Evolutionary conservation across 192 early-diverging fungal genomes (phyloP), one percentile per base, ranked within the genome.

Genomic region (Coemansia sp.): DNA sequence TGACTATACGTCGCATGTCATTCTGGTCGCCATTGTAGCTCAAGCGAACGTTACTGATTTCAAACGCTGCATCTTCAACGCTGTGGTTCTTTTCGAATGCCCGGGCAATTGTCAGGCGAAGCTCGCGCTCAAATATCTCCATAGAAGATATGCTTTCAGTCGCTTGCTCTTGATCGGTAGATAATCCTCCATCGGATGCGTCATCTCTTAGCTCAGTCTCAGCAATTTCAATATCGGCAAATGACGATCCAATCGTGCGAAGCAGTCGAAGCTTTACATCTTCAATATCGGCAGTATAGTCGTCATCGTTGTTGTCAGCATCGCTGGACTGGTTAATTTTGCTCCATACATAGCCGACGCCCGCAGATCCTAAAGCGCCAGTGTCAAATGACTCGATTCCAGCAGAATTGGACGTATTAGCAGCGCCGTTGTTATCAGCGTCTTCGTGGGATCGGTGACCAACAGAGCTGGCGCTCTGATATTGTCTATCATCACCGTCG

Each of bases 41-140:
- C 87, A 97, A 89, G 45, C 94, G 91, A 52, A 95, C 78, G 5
- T 90, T 90, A 58, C 92, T 95, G 16, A 97, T 79, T 81, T 99
- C 95, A 12, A 95, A 74, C 7, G 84, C 84, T 10, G 94, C 86
- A 61, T 87, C 88, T 25, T 92, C 90, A 15, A 91, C 82, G 7
- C 77, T 66, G 70, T 94, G 92, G 46, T 85, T 77, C 55, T 95
- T 93, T 21, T 77, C 82, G 63, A 95, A 87, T 8, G 94, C 92
- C 13, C 94, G 85, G 33, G 92, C 88, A 49, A 96, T 77, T 0
- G 93, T 95, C 28, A 92, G 85, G 6, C 82, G 90, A 13, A 82
- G 64, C 70, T 77, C 94, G 25, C 84, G 80, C 56, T 88, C 86
- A 79, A 91, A 88, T 37, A 89, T 87, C 45, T 92, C 92, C 2